Percentiles rank a stretch among this genome's conserved stretches.
phyloP scores from a whole-genome alignment of 2,329 filamentous ascomycete genomes.

The Magnaporthiopsis rhizophila region DNA sequence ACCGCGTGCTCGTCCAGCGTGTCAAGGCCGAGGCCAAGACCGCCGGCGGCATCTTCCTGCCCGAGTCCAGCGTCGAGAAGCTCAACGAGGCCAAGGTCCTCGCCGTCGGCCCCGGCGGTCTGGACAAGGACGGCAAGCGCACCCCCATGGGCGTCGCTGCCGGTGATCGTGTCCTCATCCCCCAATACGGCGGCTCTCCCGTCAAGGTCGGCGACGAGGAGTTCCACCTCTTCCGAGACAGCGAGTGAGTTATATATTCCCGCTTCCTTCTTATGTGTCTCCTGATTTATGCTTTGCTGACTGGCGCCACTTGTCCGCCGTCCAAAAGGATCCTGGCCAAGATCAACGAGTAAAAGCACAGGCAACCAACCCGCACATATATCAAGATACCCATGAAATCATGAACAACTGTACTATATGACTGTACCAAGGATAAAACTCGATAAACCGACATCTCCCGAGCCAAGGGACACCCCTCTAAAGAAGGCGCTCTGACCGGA shows the following conservation, averaged over 20 bases:
- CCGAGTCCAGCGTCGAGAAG: conserved; percentile 94
- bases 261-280: not conserved
- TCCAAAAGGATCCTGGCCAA: conserved; percentile 79
- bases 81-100: conserved; percentile 96
- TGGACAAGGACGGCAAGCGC: conserved; percentile 85
- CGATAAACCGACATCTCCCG: conserved; percentile 1
- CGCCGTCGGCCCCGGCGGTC: conserved; percentile 80
- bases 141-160: conserved; percentile 72
- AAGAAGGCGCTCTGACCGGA: not conserved
- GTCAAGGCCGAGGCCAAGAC: conserved; percentile 97
- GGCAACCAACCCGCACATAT: conserved; percentile 14
- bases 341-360: conserved; percentile 81
- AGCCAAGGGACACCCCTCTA: not conserved
- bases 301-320: conserved; percentile 10
- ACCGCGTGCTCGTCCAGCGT: conserved; percentile 97
- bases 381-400: conserved; percentile 22
- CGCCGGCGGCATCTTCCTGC: conserved; percentile 92
- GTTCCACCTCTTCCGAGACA: conserved; percentile 91
- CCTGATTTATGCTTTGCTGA: not conserved
- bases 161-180: conserved; percentile 93
- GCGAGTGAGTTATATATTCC: conserved; percentile 65
- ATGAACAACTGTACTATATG: conserved; percentile 10
- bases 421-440: conserved; percentile 8
- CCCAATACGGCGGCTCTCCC: conserved; percentile 88
- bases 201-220: conserved; percentile 98